Evolutionary conservation across 2,329 filamentous ascomycete species (phyloP), one percentile per base, ranked within the genome.

Genomic region (Didymellaceae sp.): DNA sequence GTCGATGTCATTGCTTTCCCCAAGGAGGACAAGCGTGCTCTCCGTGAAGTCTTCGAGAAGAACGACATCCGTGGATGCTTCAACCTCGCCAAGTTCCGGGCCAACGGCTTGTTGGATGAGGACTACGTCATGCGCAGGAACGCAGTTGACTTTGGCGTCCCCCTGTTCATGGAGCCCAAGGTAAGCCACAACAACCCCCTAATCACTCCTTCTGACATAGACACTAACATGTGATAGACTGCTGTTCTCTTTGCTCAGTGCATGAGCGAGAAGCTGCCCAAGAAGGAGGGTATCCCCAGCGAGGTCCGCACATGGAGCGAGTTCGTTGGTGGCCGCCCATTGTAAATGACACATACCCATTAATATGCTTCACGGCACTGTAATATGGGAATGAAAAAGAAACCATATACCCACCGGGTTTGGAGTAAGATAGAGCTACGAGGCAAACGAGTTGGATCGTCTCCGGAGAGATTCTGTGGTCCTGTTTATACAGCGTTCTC

Each of bases 41-140:
- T 99, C 57, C 86, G 94, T 61, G 91, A 96, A 71, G 92, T 97
- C 26, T 99, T 99, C 79, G 80, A 93, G 82, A 96, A 96, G 82
- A 91, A 97, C 77, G 88, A 97, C 74, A 96, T 99, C 75, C 86
- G 89, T 52, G 94, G 94, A 67, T 90, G 91, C 55, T 99, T 99
- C 83, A 97, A 97, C 81, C 79, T 99, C 67, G 91, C 93, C 52
- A 86, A 88, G 75, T 85, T 84, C 62, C 83, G 92, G 69, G 94
- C 86, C 54, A 92, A 90, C 81, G 93, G 89, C 28, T 81, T 90
- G 54, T 79, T 89, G 55, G 94, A 99, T 71, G 90, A 95, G 69
- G 92, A 99, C 80, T 99, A 99, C 68, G 91, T 99, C 49, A 97
- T 97, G 93, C 86, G 94, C 68, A 86, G 94, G 73, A 99, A 99